These are phyloP conservation scores for Panaeolus cyanescens DNA, from an alignment of 768 basidiomycete species.

Conservation along the genomic window DNA sequence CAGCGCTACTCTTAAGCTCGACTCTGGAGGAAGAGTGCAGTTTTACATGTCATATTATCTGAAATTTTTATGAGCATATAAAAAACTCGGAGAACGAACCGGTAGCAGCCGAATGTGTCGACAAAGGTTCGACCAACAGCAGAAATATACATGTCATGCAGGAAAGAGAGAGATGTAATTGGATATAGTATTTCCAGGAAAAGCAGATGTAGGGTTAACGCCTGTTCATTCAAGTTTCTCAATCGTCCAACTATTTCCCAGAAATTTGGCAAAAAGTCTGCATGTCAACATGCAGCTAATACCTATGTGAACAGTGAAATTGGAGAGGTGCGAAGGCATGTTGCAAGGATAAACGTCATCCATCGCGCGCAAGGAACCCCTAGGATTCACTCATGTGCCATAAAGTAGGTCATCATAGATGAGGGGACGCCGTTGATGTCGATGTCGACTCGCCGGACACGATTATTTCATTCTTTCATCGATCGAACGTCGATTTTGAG, in stretches of 20 bases:
- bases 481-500: not conserved
- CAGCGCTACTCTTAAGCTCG: no score
- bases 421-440: not conserved
- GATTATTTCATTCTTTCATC: not conserved
- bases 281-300: not conserved
- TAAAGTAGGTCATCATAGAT: not conserved
- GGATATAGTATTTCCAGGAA: not conserved
- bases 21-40: no score
- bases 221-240: not conserved
- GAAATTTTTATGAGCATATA: no score
- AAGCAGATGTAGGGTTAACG: not conserved
- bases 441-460: not conserved
- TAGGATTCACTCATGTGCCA: not conserved
- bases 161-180: no score
- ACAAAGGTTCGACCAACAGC: no score
- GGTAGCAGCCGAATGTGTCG: no score
- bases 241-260: not conserved
- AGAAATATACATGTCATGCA: no score
- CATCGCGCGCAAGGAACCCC: not conserved
- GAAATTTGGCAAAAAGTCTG: not conserved
- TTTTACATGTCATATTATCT: no score
- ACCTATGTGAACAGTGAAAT: not conserved
- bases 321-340: not conserved
- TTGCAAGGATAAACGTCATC: not conserved
- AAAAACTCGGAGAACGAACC: no score